Evolutionary conservation across 2,329 filamentous ascomycete genomes (phyloP).

Genomic region (Aspergillus cejpii): DNA sequence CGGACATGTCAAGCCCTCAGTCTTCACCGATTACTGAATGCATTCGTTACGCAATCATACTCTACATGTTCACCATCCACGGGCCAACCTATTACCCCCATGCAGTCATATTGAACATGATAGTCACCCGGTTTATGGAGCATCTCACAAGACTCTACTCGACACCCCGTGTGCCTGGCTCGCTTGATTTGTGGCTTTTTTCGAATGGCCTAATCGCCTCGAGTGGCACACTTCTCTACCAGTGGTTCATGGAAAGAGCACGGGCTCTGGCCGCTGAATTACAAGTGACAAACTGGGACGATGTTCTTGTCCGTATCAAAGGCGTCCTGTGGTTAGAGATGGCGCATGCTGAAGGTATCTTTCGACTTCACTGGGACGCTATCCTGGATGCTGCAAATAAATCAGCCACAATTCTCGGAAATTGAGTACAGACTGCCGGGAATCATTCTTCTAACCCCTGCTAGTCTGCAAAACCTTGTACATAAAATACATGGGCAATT

Average conservation of each 20-base stretch:
- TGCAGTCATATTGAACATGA: slow-evolving; percentile 33
- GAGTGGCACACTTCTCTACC: slow-evolving; percentile 12
- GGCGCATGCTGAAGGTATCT: slow-evolving; percentile 11
- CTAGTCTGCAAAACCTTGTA: too few species aligned
- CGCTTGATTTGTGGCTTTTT: slow-evolving; percentile 41
- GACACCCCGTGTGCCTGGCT: slow-evolving; percentile 8
- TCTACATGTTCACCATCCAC: slow-evolving; percentile 51
- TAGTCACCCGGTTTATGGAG: slow-evolving; percentile 30
- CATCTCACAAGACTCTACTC: slow-evolving; percentile 24
- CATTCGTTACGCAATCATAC: slow-evolving; percentile 43
- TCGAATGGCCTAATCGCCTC: slow-evolving; percentile 38
- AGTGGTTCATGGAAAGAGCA: slow-evolving; percentile 16
- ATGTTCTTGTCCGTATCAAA: slow-evolving; percentile 11
- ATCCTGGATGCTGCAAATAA: slow-evolving; percentile 6
- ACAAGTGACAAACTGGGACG: slow-evolving; percentile 9
- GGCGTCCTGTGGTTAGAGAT: slow-evolving; percentile 20
- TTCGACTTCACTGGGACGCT: slow-evolving; percentile 17
- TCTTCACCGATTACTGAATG: slow-evolving; percentile 35
- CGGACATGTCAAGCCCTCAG: neutral
- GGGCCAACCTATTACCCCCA: slow-evolving; percentile 54
- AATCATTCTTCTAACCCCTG: too few species aligned
- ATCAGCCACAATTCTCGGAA: too few species aligned
- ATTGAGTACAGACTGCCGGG: too few species aligned
- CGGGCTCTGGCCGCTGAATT: slow-evolving; percentile 4
- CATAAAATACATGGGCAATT: too few species aligned